Conservation (phyloP, 2,329 filamentous ascomycete species). For the Apiospora saccharicola region DNA sequence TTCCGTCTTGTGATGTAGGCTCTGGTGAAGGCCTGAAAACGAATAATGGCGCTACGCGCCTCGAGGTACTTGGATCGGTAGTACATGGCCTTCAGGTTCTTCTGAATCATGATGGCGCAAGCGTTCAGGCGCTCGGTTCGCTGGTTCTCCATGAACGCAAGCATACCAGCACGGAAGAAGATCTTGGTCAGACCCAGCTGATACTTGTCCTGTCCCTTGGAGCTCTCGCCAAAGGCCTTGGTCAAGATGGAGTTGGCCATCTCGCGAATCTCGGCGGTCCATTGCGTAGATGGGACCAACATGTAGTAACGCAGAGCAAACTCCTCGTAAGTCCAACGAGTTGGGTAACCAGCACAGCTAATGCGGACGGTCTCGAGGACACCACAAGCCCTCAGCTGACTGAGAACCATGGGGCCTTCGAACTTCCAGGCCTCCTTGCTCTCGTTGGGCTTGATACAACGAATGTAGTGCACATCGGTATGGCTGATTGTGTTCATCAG, state of each 20-base stretch:
- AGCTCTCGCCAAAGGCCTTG: slow-evolving; percentile 84
- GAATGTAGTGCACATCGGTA: slow-evolving; percentile 98
- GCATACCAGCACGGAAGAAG: slow-evolving; percentile 99
- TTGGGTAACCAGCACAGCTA: slow-evolving; percentile 95
- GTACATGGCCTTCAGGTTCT: slow-evolving; percentile 95
- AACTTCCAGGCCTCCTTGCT: slow-evolving; percentile 97
- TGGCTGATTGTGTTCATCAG: slow-evolving; percentile 98
- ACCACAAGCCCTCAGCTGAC: slow-evolving; percentile 96
- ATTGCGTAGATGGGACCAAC: slow-evolving; percentile 86
- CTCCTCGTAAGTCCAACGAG: slow-evolving; percentile 98
- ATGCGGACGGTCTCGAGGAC: slow-evolving; percentile 98
- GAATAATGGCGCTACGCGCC: slow-evolving; percentile 80
- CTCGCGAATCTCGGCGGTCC: slow-evolving; percentile 91
- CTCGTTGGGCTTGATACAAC: slow-evolving; percentile 99
- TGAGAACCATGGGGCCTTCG: slow-evolving; percentile 97
- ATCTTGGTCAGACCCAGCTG: slow-evolving; percentile 98
- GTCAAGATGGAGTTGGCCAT: slow-evolving; percentile 94
- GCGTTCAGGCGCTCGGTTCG: slow-evolving; percentile 90
- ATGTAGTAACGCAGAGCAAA: slow-evolving; percentile 98
- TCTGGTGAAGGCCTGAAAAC: slow-evolving; percentile 79
- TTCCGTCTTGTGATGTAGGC: slow-evolving; percentile 79
- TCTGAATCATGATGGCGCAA: slow-evolving; percentile 97
- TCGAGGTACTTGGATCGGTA: slow-evolving; percentile 92
- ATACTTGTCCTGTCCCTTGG: slow-evolving; percentile 86
- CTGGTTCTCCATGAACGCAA: slow-evolving; percentile 95